Percentiles rank a stretch among this genome's conserved stretches.
phyloP scores from a whole-genome alignment of 2,329 filamentous ascomycete species.

The Fonsecaea pedrosoi region DNA sequence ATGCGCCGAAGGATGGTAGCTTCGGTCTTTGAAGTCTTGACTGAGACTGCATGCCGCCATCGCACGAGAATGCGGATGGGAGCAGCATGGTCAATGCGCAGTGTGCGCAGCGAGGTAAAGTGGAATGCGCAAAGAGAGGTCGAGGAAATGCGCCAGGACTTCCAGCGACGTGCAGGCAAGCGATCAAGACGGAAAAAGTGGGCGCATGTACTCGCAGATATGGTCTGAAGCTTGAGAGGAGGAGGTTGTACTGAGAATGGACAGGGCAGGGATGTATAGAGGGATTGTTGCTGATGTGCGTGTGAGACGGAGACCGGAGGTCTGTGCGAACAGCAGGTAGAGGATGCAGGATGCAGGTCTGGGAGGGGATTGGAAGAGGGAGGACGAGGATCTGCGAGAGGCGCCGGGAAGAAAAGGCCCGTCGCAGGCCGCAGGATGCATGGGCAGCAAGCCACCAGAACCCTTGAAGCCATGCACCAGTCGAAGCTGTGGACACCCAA shows the following conservation, averaged over 20 bases:
- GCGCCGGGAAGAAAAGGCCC: slow-evolving; percentile 14
- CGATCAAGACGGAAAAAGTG: not conserved
- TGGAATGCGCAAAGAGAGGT: slow-evolving; percentile 6
- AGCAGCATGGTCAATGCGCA: slow-evolving; percentile 48
- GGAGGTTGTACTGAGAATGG: slow-evolving; percentile 5
- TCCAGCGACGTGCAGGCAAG: slow-evolving; percentile 14
- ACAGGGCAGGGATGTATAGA: slow-evolving; percentile 3
- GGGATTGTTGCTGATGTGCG: slow-evolving; percentile 7
- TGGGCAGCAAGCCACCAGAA: not conserved
- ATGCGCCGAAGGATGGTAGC: slow-evolving; percentile 46
- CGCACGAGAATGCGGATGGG: slow-evolving; percentile 55
- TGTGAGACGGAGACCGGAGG: slow-evolving; percentile 25
- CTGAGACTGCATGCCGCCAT: slow-evolving; percentile 42
- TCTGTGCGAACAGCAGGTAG: not conserved
- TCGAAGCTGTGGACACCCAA: too few relatives aligned
- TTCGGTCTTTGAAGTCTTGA: slow-evolving; percentile 31
- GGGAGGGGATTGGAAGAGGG: not conserved
- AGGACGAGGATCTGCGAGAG: slow-evolving; percentile 4
- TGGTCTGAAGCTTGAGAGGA: slow-evolving; percentile 20
- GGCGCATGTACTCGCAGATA: slow-evolving; percentile 19
- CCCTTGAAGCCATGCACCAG: not conserved
- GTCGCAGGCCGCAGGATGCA: slow-evolving; percentile 1
- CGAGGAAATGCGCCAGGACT: slow-evolving; percentile 27
- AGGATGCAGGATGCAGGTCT: not conserved
- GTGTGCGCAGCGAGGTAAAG: slow-evolving; percentile 22